Conservation (phyloP, 176 grass and related monocot genomes). For the Themeda triandra region DNA sequence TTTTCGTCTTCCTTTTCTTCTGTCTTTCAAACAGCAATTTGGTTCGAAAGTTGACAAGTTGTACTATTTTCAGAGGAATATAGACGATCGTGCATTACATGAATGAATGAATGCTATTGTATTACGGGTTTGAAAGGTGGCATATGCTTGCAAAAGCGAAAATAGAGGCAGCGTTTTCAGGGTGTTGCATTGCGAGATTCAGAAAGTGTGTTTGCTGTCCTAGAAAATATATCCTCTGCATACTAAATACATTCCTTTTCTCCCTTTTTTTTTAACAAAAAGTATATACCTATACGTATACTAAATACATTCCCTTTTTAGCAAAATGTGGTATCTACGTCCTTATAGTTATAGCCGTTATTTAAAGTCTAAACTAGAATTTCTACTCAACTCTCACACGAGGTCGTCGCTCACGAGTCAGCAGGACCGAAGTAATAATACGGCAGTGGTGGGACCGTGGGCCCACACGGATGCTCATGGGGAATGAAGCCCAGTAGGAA, state of each 20-base stretch:
- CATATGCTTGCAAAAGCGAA: constrained; percentile 24
- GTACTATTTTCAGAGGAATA: neutral
- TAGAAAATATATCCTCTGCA: neutral
- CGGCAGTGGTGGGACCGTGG: neutral
- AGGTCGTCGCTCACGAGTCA: too few species aligned
- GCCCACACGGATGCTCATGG: neutral
- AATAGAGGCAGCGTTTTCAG: constrained; percentile 23
- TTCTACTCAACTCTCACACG: too few species aligned
- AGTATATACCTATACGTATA: too few species aligned
- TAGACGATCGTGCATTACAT: neutral
- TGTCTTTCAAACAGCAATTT: neutral
- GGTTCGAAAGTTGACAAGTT: neutral
- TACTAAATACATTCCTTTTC: too few species aligned
- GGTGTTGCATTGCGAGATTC: neutral
- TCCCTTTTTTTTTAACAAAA: too few species aligned
- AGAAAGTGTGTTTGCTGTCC: constrained; percentile 12
- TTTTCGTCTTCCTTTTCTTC: neutral
- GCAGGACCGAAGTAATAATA: too few species aligned
- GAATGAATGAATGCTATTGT: neutral
- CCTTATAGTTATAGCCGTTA: too few species aligned
- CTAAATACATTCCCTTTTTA: too few species aligned
- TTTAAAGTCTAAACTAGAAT: too few species aligned
- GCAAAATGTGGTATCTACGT: too few species aligned
- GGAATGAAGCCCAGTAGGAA: neutral
- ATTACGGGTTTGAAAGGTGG: constrained; percentile 21